Evolutionary conservation across 2,329 filamentous ascomycete species (phyloP), one percentile per base, ranked within the genome.

Genomic region (Alternaria burnsii): DNA sequence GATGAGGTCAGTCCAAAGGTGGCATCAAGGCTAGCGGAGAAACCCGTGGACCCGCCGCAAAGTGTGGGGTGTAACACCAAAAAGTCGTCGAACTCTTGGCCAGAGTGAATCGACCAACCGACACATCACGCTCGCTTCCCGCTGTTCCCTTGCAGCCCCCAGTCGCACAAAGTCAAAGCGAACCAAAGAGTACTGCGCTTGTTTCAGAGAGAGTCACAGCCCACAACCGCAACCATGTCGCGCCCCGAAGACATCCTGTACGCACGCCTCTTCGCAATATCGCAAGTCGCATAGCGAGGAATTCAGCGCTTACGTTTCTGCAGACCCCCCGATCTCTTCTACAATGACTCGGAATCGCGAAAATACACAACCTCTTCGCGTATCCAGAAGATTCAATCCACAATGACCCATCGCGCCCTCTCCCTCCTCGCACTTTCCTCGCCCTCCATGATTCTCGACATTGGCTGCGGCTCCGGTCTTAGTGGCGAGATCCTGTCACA

Each of bases 311-410:
- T 50, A 50, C 57, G 42, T 11, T 5, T 41, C 14, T 32, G 3
- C 78, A 96, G 93, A 77, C 92, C 94, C 52, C 94, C 95, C 67
- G 95, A 99, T 82, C 90, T 98, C 76, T 96, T 97, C 84, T 99
- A 99, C 86, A 91, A 97, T 84, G 94, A 98, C 82, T 85, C 86
- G 79, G 94, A 97, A 84, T 94, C 95, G 32, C 91, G 92, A 78
- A 98, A 98, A 85, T 99, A 99, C 84, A 98, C 95, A 9, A 97
- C 94, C 5, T 94, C 89, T 66, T 97, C 93, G 5, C 93, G 95
- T 66, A 98, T 99, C 76, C 92, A 95, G 74, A 93, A 92, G 71
- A 97, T 99, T 71, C 95, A 99, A 80, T 91, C 94, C 0, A 87
- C 89, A 64, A 99, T 99, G 95, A 97, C 95, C 28, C 86, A 93